Percentiles rank a stretch among this genome's conserved stretches.
phyloP scores from a whole-genome alignment of 1,284 basidiomycete species.

The Naganishia sp. region DNA sequence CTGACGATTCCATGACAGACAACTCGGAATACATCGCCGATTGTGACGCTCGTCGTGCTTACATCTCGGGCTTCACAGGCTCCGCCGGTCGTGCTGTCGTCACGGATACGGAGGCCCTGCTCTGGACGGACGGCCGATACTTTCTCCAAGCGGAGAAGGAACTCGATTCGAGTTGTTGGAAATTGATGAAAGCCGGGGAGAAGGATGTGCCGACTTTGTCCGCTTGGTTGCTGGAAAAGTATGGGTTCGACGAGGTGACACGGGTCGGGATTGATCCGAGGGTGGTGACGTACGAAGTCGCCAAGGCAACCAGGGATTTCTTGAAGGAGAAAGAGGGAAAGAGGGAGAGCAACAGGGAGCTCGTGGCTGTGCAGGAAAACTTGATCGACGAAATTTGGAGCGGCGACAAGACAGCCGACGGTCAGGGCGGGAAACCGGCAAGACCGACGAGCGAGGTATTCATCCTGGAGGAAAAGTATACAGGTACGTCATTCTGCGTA shows the following conservation, averaged over 20 bases:
- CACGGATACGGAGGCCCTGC: slow-evolving; percentile 65
- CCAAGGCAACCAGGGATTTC: slow-evolving; percentile 45
- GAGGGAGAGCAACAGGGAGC: slow-evolving; percentile 62
- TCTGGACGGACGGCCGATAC: slow-evolving; percentile 84
- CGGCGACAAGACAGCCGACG: slow-evolving; percentile 45
- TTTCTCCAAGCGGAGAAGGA: slow-evolving; percentile 89
- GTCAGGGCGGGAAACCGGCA: slow-evolving; percentile 58
- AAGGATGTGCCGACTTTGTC: slow-evolving; percentile 88
- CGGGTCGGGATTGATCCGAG: slow-evolving; percentile 80
- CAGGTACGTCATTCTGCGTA: slow-evolving; percentile 54
- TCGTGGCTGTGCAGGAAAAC: slow-evolving; percentile 70
- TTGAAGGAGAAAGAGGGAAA: slow-evolving; percentile 57
- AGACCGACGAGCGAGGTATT: slow-evolving; percentile 72
- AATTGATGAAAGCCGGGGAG: slow-evolving; percentile 84
- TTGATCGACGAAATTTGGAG: slow-evolving; percentile 83
- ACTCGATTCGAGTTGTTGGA: slow-evolving; percentile 71
- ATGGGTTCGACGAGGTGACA: slow-evolving; percentile 58
- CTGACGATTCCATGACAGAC: slow-evolving; percentile 59
- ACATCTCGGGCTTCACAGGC: slow-evolving; percentile 88
- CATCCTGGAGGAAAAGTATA: slow-evolving; percentile 69
- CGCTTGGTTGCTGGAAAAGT: slow-evolving; percentile 66
- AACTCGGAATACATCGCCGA: slow-evolving; percentile 85
- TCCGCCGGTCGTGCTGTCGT: slow-evolving; percentile 87
- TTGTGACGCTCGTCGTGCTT: slow-evolving; percentile 80
- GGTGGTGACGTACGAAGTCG: slow-evolving; percentile 64